Evolutionary conservation across 176 grass and related monocot genomes (phyloP).

Genomic region (Eremochloa ophiuroides): DNA sequence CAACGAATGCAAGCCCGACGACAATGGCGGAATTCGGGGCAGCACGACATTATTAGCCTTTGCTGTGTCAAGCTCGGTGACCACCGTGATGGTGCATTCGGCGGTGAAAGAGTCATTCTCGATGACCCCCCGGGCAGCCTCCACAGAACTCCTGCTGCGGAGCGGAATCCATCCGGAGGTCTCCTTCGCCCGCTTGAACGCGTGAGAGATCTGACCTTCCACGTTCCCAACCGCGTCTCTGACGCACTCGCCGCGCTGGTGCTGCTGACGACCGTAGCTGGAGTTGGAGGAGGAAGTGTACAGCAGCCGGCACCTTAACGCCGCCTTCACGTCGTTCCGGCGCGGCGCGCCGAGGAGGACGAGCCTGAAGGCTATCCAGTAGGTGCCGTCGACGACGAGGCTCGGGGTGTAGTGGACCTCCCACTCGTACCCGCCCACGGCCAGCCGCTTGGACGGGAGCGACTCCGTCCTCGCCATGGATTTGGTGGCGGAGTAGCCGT

Average conservation of each 20-base stretch:
- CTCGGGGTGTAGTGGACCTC: slow-evolving; percentile 19
- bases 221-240: neutral
- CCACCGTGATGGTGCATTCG: neutral
- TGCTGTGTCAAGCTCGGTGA: neutral
- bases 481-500: slow-evolving; percentile 18
- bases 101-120: neutral
- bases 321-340: neutral
- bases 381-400: too few species aligned
- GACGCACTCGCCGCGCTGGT: neutral
- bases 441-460: slow-evolving; percentile 16
- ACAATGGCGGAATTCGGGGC: neutral
- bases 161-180: neutral
- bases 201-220: neutral
- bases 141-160: neutral
- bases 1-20: neutral
- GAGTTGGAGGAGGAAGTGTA: neutral
- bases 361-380: neutral
- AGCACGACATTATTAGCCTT: too few species aligned
- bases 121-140: neutral
- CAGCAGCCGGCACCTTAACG: neutral
- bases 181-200: neutral
- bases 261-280: too few species aligned
- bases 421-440: slow-evolving; percentile 25
- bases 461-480: neutral
- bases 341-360: slow-evolving; percentile 1